These are phyloP conservation scores for Aschersonia sp. DNA, from an alignment of 2,329 filamentous ascomycete species.

Conservation along the genomic window DNA sequence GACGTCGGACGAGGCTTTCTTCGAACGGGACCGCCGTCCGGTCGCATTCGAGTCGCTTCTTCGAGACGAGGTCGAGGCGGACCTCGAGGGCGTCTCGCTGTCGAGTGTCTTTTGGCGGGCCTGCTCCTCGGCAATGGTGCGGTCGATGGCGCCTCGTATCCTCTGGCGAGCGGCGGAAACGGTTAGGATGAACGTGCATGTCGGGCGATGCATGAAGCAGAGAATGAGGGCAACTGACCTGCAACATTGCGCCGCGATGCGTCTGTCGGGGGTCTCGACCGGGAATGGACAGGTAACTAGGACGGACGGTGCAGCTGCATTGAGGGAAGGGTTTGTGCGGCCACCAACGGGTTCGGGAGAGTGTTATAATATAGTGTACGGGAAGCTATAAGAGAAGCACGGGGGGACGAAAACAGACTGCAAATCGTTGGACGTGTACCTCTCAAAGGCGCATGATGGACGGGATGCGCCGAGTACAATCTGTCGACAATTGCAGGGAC, in stretches of 20 bases:
- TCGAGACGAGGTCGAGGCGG: conserved; percentile 20
- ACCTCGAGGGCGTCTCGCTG: conserved; percentile 24
- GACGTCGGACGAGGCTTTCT: conserved; percentile 21
- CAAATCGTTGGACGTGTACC: too few species aligned
- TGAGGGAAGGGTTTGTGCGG: too few species aligned
- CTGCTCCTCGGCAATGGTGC: conserved; percentile 82
- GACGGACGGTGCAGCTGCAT: too few species aligned
- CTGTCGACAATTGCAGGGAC: too few species aligned
- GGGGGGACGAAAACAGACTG: too few species aligned
- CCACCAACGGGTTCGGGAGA: too few species aligned
- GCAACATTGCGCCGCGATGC: conserved; percentile 13
- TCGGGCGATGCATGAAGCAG: neutral
- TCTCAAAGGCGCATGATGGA: too few species aligned
- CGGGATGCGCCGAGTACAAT: too few species aligned
- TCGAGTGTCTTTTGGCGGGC: conserved; percentile 52
- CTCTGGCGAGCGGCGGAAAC: conserved; percentile 32
- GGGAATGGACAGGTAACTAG: neutral
- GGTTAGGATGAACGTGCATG: conserved; percentile 1
- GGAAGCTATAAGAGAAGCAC: too few species aligned
- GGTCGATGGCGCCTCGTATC: conserved; percentile 73
- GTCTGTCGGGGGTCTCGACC: neutral
- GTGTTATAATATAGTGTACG: too few species aligned
- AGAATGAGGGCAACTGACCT: conserved; percentile 11
- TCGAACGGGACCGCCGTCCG: conserved; percentile 19
- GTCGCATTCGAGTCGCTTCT: conserved; percentile 21